A percentile compares a stretch with the other conserved stretches of the same genome.
These are phyloP conservation scores for Extremus antarcticus DNA, from an alignment of 495 filamentous ascomycete species.

Conservation along the genomic window DNA sequence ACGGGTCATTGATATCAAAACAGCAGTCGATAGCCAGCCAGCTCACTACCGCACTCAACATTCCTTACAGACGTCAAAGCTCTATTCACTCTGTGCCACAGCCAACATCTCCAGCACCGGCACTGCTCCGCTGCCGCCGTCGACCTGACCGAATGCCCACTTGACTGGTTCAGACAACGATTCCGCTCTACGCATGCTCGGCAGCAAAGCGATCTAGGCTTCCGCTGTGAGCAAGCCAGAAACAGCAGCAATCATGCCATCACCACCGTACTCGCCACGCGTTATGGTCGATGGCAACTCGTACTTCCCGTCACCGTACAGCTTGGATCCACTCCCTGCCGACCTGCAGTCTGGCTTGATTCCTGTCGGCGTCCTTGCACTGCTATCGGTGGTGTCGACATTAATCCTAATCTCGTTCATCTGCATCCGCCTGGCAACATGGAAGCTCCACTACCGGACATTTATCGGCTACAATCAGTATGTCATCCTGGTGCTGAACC, in stretches of 20 bases:
- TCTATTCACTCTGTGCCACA: no score
- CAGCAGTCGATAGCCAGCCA: no score
- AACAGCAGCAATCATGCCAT: not conserved
- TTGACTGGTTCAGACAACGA: no score
- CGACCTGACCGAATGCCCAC: no score
- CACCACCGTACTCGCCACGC: slow-evolving; percentile 7
- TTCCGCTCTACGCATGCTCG: no score
- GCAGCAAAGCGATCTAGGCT: no score
- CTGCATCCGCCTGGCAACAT: slow-evolving; percentile 25
- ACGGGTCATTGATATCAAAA: no score
- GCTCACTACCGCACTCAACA: no score
- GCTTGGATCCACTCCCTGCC: slow-evolving; percentile 21
- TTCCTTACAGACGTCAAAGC: no score
- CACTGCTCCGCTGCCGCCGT: no score
- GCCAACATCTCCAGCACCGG: no score
- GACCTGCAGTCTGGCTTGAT: slow-evolving; percentile 22
- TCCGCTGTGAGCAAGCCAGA: no score
- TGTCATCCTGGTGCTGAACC: slow-evolving; percentile 61
- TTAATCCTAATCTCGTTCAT: slow-evolving; percentile 25
- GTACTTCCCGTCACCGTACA: slow-evolving; percentile 28
- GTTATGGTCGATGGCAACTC: slow-evolving; percentile 8
- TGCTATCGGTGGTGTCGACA: slow-evolving; percentile 25
- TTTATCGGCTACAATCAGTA: slow-evolving; percentile 55
- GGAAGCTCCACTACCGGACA: slow-evolving; percentile 26
- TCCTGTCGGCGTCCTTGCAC: slow-evolving; percentile 21